Percentiles rank a stretch among this genome's conserved stretches.
Evolutionary conservation across 768 basidiomycete genomes (phyloP).

Genomic region (Leccinum olivaceopallidum): DNA sequence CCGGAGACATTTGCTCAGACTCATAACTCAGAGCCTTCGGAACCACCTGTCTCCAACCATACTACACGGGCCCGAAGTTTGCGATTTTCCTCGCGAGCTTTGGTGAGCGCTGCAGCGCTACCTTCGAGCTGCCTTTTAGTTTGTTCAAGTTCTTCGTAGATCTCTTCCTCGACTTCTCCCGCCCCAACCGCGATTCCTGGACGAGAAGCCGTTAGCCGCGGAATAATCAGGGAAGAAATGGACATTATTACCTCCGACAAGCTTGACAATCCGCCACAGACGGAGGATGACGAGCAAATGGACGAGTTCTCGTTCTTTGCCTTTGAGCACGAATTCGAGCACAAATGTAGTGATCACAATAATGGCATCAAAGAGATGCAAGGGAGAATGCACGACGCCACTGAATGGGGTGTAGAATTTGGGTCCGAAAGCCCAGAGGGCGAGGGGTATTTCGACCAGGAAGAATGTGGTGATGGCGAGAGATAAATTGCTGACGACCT

Average conservation of each 20-base stretch:
- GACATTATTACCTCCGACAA: slow-evolving; percentile 53
- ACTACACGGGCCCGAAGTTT: slow-evolving; percentile 45
- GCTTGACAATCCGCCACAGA: slow-evolving; percentile 78
- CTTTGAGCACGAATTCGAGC: slow-evolving; percentile 68
- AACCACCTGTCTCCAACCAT: slow-evolving; percentile 35
- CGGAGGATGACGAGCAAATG: slow-evolving; percentile 71
- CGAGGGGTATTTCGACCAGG: slow-evolving; percentile 73
- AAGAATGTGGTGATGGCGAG: slow-evolving; percentile 71
- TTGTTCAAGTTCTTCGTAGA: slow-evolving; percentile 47
- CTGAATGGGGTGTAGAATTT: slow-evolving; percentile 62
- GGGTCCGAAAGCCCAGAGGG: slow-evolving; percentile 66
- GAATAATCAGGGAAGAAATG: not conserved
- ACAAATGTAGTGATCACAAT: slow-evolving; percentile 74
- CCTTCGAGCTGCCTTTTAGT: slow-evolving; percentile 50
- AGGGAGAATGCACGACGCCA: slow-evolving; percentile 48
- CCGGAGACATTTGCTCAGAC: slow-evolving; percentile 15
- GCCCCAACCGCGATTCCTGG: slow-evolving; percentile 76
- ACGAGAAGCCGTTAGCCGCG: slow-evolving; percentile 3
- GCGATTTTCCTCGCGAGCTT: slow-evolving; percentile 54
- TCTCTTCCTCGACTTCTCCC: slow-evolving; percentile 65
- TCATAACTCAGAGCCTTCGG: slow-evolving; percentile 35
- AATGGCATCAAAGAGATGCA: slow-evolving; percentile 76
- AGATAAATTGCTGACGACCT: slow-evolving; percentile 60
- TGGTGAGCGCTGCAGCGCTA: slow-evolving; percentile 42
- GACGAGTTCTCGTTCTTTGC: slow-evolving; percentile 69